Evolutionary conservation across 345 rosid species (phyloP).

Genomic region (Kernera saxatilis): DNA sequence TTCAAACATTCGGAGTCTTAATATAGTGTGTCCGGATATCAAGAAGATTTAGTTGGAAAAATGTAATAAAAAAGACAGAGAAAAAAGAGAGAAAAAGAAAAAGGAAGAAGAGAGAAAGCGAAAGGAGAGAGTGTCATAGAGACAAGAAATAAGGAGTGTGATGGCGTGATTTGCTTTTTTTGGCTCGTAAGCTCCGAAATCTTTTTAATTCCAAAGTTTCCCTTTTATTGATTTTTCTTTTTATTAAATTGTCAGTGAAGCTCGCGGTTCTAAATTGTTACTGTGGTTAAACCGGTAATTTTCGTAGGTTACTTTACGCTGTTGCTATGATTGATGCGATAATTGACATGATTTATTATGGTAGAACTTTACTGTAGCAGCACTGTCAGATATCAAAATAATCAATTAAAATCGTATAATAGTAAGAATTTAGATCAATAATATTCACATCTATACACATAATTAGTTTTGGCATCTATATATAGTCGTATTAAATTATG

Average conservation of each 20-base stretch:
- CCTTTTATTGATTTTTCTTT: background rate
- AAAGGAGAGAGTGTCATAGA: constrained; percentile 47
- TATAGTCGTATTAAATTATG: background rate
- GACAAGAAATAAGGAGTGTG: constrained; percentile 26
- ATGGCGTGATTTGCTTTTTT: constrained; percentile 15
- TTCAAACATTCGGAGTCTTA: background rate
- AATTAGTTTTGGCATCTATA: background rate
- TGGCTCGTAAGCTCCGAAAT: background rate
- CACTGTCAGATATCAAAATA: background rate
- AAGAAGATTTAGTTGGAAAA: background rate
- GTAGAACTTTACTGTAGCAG: background rate
- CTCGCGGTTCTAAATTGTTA: background rate
- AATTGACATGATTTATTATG: constrained; percentile 19
- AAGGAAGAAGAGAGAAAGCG: constrained; percentile 37
- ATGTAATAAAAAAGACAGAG: background rate
- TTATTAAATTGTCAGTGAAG: background rate
- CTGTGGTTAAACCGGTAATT: constrained; percentile 4
- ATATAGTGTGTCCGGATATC: background rate
- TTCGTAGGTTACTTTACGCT: constrained; percentile 2
- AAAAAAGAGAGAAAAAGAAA: background rate
- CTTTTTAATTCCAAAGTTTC: constrained; percentile 18
- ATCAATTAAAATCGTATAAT: background rate
- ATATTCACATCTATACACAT: background rate
- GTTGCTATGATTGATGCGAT: constrained; percentile 27
- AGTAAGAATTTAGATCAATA: background rate